A percentile compares a stretch with the other conserved stretches of the same genome.
Evolutionary conservation across 495 filamentous ascomycete genomes (phyloP).

Genomic region (Poronia punctata): DNA sequence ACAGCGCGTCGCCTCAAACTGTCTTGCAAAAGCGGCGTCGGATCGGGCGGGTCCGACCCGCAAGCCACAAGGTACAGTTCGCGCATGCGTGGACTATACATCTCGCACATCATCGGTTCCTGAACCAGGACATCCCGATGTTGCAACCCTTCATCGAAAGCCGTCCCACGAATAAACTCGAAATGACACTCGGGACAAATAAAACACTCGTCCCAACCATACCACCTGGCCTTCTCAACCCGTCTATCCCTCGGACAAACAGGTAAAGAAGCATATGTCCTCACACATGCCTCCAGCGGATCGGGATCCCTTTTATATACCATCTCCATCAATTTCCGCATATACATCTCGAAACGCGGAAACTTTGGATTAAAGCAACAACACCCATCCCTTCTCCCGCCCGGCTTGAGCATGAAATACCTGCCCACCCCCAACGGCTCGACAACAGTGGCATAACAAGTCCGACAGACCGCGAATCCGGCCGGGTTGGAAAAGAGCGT

Average conservation of each 20-base stretch:
- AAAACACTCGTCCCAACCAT: constrained; percentile 2
- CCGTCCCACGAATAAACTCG: constrained; percentile 6
- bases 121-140: not conserved
- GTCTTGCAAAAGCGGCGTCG: not conserved
- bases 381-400: not conserved
- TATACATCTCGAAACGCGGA: constrained; percentile 3
- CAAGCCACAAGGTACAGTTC: constrained; percentile 4
- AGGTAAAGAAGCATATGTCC: constrained; percentile 1
- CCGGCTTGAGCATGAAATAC: constrained; percentile 3
- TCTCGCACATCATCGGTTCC: constrained; percentile 4
- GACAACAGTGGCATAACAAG: not conserved
- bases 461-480: constrained; percentile 3
- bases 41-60: not conserved
- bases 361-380: constrained; percentile 1
- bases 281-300: constrained; percentile 3
- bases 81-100: constrained; percentile 7
- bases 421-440: constrained; percentile 1
- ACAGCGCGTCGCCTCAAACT: constrained; percentile 1
- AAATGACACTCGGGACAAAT: constrained; percentile 2
- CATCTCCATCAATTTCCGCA: constrained; percentile 1
- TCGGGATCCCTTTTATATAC: constrained; percentile 4
- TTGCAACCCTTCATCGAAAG: constrained; percentile 1
- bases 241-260: not conserved
- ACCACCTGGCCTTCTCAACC: constrained; percentile 2
- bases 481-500: not conserved